Evolutionary conservation across 2,329 filamentous ascomycete species (phyloP), one percentile per base, ranked within the genome.

Genomic region (Chrysosporium queenslandicum): DNA sequence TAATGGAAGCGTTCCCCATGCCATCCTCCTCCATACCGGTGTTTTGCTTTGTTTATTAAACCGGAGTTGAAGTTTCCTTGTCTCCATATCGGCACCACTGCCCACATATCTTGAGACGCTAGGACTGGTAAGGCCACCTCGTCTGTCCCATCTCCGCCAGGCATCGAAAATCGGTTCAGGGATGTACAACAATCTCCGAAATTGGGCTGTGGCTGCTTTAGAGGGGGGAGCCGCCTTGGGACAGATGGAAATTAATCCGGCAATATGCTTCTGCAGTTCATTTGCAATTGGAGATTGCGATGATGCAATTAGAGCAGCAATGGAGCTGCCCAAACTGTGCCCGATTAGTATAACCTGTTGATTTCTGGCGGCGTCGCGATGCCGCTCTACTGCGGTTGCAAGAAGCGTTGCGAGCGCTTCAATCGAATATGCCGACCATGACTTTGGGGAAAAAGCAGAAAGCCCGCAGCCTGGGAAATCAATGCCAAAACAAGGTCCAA

Each of bases 381-480:
- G 80, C 42, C 82, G 77, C 36, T 87, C 78, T 54, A 97, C 89
- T 29, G 88, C 79, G 1, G 74, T 77, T 53, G 83, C 82, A 12
- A 96, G 74, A 9, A 98, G 74, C 59, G 88, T 84, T 3, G 79
- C 80, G 21, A 97, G 74, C 1, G 86, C 82, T 37, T 88, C 80
- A 0, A 83, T 81, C 0, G 80, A 83, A 66, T 97, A 98, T 6
- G 91, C 88, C 40, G 81, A 77, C 82, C 86, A 90, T 20, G 76
- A 68, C 14, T 73, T 80, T 18, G 85, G 84, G 14, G 77, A 73
- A 67, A 91, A 94, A 7, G 77, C 72, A 1, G 91, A 96, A 20
- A 83, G 74, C 27, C 92, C 92, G 61, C 90, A 94, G 36, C 92
- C 92, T 1, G 92, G 91, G 3, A 96, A 75, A 65, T 98, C 92